These are phyloP conservation scores for Fusarium begoniae DNA, from an alignment of 2,329 filamentous ascomycete species.

Conservation along the genomic window DNA sequence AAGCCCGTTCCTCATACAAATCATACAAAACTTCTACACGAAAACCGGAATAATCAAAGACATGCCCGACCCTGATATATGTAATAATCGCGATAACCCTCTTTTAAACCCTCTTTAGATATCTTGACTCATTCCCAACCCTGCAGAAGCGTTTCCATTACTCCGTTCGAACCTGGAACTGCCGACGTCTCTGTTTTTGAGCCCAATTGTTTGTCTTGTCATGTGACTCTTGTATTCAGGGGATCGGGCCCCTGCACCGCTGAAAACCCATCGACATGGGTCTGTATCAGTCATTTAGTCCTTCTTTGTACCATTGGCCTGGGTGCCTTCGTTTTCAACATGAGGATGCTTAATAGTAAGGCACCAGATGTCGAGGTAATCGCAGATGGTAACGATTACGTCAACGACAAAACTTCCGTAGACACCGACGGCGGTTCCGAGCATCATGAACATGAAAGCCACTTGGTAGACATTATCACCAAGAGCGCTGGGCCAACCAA, in stretches of 20 bases:
- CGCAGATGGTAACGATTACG: slow-evolving; percentile 96
- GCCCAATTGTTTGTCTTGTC: neutral
- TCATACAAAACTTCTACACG: slow-evolving; percentile 19
- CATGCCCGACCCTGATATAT: slow-evolving; percentile 9
- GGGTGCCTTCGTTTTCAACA: slow-evolving; percentile 52
- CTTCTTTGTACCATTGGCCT: slow-evolving; percentile 52
- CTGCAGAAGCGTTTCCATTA: neutral
- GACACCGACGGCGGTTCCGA: slow-evolving; percentile 86
- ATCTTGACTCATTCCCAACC: neutral
- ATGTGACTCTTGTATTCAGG: neutral
- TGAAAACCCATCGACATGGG: neutral
- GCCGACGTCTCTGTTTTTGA: neutral
- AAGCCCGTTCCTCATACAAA: slow-evolving; percentile 21
- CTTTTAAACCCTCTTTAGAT: slow-evolving; percentile 10
- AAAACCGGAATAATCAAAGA: neutral
- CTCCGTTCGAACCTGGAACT: neutral
- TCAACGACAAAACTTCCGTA: slow-evolving; percentile 98
- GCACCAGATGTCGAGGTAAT: slow-evolving; percentile 98
- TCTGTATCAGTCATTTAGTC: slow-evolving; percentile 31
- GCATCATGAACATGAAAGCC: slow-evolving; percentile 87
- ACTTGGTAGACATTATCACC: slow-evolving; percentile 86
- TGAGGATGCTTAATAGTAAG: slow-evolving; percentile 91
- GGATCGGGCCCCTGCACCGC: neutral
- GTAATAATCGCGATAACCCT: neutral
- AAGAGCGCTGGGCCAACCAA: slow-evolving; percentile 80